Evolutionary conservation across 768 basidiomycete species (phyloP), one percentile per base, ranked within the genome.

Genomic region (Kwoniella dejecticola): DNA sequence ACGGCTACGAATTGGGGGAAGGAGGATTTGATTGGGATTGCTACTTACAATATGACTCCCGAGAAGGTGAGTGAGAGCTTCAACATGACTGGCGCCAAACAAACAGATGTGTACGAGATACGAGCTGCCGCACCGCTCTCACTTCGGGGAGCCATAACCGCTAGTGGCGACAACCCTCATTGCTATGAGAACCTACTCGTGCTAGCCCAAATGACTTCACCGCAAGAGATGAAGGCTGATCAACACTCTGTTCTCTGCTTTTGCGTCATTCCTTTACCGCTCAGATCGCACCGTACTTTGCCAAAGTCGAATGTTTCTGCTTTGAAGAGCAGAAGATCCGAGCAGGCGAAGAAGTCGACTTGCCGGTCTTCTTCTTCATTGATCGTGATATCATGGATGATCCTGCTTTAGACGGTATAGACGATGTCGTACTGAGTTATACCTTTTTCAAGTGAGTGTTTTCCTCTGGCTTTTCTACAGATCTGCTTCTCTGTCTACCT

Each of bases 301-400:
- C 94, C 52, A 99, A 99, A 81, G 92, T 99, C 12, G 96, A 99
- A 79, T 99, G 96, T 69, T 99, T 99, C 82, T 99, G 96, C 80
- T 99, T 99, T 69, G 96, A 99, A 78, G 96, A 99, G 77, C 96
- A 99, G 79, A 89, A 88, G 70, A 85, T 99, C 10, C 82, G 96
- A 24, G 93, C 94, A 0, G 88, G 89, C 27, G 96, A 99, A 81
- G 93, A 97, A 80, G 89, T 99, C 31, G 96, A 99, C 79, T 91
- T 99, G 85, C 96, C 96, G 2, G 83, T 99, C 19, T 84, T 99
- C 57, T 99, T 99, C 82, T 99, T 99, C 82, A 95, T 99, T 69
- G 96, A 99, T 82, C 90, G 91, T 67, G 96, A 98, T 76, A 87
- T 96, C 56, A 82, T 94, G 36, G 94, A 99, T 44, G 96, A 99